Base-by-base conservation (phyloP, 495 filamentous ascomycete genomes). In the Hypoxylon intermedium region DNA sequence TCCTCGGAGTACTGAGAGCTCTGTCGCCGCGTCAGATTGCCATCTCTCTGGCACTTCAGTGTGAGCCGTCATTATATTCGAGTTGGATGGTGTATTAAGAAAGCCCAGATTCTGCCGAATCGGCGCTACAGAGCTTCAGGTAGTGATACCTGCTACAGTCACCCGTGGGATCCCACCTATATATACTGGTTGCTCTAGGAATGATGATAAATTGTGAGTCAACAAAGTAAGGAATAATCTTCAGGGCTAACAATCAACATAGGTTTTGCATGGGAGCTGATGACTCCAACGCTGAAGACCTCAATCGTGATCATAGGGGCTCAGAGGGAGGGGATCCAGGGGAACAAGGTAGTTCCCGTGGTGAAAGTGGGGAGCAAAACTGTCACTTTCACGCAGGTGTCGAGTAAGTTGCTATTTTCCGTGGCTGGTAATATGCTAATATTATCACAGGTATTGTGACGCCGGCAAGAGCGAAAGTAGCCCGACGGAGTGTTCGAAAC, bases 361-460 rank as follows among this genome's bases (percentile, higher is more conserved):
- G 36, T 16, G 66, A 62, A 19, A 59, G 58, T 18, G 53, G 36
- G 15, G 64, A 57, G 3, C 58, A 63, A 49, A 79, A 79, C 45
- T 88, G 84, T 60, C 85, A 88, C 60, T 87, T 85, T 68, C 84
- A 89, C 57, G 84, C 84, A n/a, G 85, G 84, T 5, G 79, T 88
- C 15, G 84, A 87, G 82, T 85, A 72, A 67, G 77, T 67, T 5
- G 15, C 33, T 5, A 34, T 4, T 28, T 34, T 53, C 44, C 5
- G 6, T 9, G 12, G 6, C 2, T 23, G 16, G 11, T 9, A 5
- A 6, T 19, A 9, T 37, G 46, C 42, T 48, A 45, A 63, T 34
- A 2, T 38, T 2, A 56, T 40, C n/a, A 34, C 55, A 60, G 60
- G 74, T 82, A 73, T 58, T 85, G 82, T 49, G 70, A 74, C n/a